These are phyloP conservation scores for Cladosporium colombiae DNA, from an alignment of 2,329 filamentous ascomycete genomes.

Conservation along the genomic window DNA sequence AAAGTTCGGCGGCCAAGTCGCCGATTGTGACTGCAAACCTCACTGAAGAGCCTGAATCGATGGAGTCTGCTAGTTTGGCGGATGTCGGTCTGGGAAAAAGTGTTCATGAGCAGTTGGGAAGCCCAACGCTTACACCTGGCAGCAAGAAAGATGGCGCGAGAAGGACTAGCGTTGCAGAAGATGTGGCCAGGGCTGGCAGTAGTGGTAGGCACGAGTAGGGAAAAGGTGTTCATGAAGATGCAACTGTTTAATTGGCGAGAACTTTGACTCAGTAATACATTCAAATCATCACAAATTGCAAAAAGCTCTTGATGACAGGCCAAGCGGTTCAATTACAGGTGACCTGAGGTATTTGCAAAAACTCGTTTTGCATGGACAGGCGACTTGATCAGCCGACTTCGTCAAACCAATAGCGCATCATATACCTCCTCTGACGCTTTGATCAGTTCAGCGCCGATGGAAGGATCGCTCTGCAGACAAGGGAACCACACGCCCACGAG, in stretches of 20 bases:
- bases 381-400: neutral
- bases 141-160: neutral
- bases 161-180: slow-evolving; percentile 4
- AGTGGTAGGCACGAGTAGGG: neutral
- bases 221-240: neutral
- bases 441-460: neutral
- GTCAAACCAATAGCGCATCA: neutral
- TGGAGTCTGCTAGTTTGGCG: slow-evolving; percentile 27
- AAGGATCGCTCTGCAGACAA: neutral
- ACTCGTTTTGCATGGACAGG: neutral
- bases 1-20: slow-evolving; percentile 23
- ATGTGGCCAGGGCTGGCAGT: slow-evolving; percentile 10
- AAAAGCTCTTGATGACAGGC: neutral
- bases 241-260: neutral
- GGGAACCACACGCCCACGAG: slow-evolving; percentile 3
- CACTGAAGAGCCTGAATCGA: slow-evolving; percentile 31
- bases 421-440: neutral
- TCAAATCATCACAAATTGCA: neutral
- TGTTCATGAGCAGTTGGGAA: slow-evolving; percentile 32
- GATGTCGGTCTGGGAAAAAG: slow-evolving; percentile 37
- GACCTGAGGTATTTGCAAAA: neutral
- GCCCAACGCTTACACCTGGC: neutral
- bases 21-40: slow-evolving; percentile 26
- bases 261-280: too few species aligned
- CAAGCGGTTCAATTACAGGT: neutral